Base-by-base conservation (phyloP, 139 green algal species). In the Nannochloris sp. region DNA sequence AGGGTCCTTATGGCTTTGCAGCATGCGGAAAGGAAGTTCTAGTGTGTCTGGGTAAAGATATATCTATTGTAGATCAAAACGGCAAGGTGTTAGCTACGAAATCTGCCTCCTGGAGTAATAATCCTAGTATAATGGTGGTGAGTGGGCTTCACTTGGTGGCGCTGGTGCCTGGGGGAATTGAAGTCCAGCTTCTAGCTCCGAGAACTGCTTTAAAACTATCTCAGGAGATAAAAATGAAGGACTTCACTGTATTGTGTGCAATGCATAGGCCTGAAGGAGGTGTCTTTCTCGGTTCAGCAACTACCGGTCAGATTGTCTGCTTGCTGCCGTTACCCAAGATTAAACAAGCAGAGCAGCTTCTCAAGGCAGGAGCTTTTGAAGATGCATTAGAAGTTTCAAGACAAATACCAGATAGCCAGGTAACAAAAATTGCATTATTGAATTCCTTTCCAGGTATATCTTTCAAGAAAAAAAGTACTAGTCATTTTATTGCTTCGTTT, bases 351-450 rank as follows among this genome's bases (percentile, higher is more conserved):
- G 24, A 48, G 46, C 66, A 75, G 51, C 71, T 95, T 51, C 83
- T 84, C 3, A 56, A 54, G 19, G 24, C 62, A 4, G 78, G 76
- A 0, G 81, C 89, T 36, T 89, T 84, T 60, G 45, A 72, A 29
- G 87, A 87, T 55, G 87, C 85, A 1, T 72, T 95, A 30, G 69
- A 74, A 5, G 58, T 95, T 38, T 69, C 66, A 4, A 68, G 66
- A 10, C 46, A 80, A 1, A 36, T 88, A 2, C 44, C 58, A 14
- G 33, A 44, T 30, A 31, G 60, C 38, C 70, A 81, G 67, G 65
- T 72, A 58, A 14, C 63, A 48, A 32, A 51, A 77, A 66, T 13
- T n/a, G n/a, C n/a, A n/a, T n/a, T n/a, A n/a, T n/a, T n/a, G n/a
- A n/a, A n/a, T n/a, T n/a, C n/a, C n/a, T n/a, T n/a, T n/a, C n/a